A percentile compares a stretch with the other conserved stretches of the same genome.
phyloP scores from a whole-genome alignment of 352 stramenopile genomes.

The Stephanocyclus meneghinianus region DNA sequence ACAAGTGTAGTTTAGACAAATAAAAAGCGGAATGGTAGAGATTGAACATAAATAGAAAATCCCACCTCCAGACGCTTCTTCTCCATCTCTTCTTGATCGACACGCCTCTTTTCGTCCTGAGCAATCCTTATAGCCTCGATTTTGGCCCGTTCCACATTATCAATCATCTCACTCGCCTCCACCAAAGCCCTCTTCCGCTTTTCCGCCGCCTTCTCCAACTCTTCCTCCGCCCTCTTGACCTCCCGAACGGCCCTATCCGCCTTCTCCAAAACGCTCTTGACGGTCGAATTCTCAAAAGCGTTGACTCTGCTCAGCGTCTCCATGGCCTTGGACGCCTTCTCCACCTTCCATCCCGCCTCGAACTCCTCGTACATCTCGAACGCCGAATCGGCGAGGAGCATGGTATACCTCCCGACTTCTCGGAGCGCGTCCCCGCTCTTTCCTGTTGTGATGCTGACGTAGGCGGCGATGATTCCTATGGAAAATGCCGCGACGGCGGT shows the following conservation, averaged over 20 bases:
- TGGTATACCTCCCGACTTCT: conserved; percentile 19
- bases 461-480: conserved; percentile 35
- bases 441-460: conserved; percentile 36
- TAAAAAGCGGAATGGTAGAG: neutral
- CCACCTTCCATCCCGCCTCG: conserved; percentile 11
- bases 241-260: conserved; percentile 5
- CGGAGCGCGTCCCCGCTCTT: conserved; percentile 21
- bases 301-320: neutral
- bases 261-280: neutral
- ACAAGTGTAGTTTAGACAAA: neutral
- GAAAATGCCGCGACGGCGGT: conserved; percentile 7
- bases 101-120: neutral
- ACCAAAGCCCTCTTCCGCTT: conserved; percentile 10
- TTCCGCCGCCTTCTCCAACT: neutral
- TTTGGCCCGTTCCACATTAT: conserved; percentile 8
- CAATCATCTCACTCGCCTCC: conserved; percentile 1
- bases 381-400: conserved; percentile 12
- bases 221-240: conserved; percentile 4
- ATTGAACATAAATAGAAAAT: neutral
- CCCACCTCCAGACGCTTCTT: conserved; percentile 1
- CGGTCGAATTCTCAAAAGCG: neutral
- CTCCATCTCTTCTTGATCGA: neutral
- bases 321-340: conserved; percentile 21
- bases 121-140: neutral
- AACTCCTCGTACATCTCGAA: conserved; percentile 1